Evolutionary conservation across 345 rosid species (phyloP), one percentile per base, ranked within the genome.

Genomic region (Streptanthus diversifolius): DNA sequence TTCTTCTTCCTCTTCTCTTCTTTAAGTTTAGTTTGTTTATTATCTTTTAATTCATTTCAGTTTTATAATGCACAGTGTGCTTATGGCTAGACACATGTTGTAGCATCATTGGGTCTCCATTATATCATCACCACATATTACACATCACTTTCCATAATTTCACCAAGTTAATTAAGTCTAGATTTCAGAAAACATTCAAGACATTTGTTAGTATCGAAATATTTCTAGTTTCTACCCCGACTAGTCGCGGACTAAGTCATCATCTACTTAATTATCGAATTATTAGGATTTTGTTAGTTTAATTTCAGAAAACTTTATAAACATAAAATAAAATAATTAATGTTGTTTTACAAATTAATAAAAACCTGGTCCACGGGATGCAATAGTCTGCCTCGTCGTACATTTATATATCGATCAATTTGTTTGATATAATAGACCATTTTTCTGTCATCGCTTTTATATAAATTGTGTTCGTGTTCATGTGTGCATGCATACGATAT

Each of bases 21-120:
- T 37, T 25, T n/a, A n/a, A n/a, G n/a, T n/a, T n/a, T 44, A 17
- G 6, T 56, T 18, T 8, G 30, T 5, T 18, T 10, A 17, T 17
- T 58, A 56, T 49, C 45, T 14, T 60, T 25, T 39, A 61, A 17
- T 13, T 37, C 5, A 24, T 43, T 49, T 66, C 9, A 12, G 0
- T 7, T 24, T 27, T 24, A 43, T 41, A 75, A 54, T 63, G 18
- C 13, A 63, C 7, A 43, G 2, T 76, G 71, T 76, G 48, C 40
- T 70, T 29, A 77, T 70, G 68, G 80, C 72, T 76, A 56, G 45
- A 77, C 76, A 64, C 80, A 77, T 77, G 80, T 64, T 64, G 30
- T 56, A 45, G 10, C 80, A 76, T 76, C 76, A 76, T 76, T 70
- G 63, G 80, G 56, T 76, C 76, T 70, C 67, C 71, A 37, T 55